Conservation (phyloP, 441 rosid genomes). For the Gossypium lobatum region DNA sequence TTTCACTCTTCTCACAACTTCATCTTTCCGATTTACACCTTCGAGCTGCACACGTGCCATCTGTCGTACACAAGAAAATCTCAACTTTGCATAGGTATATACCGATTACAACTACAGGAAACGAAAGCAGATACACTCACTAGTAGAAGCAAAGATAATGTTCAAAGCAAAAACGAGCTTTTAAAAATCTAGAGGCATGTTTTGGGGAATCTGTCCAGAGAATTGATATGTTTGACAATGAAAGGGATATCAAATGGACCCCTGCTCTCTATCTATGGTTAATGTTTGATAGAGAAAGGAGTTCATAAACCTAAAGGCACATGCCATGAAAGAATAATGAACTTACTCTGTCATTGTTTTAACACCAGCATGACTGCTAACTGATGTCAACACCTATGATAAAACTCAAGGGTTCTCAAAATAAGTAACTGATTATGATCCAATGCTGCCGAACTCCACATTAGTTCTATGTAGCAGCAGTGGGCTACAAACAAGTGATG, state of each 20-base stretch:
- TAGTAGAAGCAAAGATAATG: not conserved
- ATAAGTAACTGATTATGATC: not conserved
- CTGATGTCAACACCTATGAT: not conserved
- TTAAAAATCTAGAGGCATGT: not conserved
- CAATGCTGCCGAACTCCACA: not conserved
- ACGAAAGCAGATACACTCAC: not conserved
- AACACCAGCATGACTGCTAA: not conserved
- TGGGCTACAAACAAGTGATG: not conserved
- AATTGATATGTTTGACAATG: conserved; percentile 1
- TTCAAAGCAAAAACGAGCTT: not conserved
- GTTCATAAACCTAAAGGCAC: not conserved
- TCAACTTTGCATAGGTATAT: not conserved
- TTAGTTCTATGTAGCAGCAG: not conserved
- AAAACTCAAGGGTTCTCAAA: not conserved
- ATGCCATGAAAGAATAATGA: not conserved
- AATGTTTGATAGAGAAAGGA: not conserved
- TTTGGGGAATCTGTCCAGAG: not conserved
- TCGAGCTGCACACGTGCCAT: conserved; percentile 57
- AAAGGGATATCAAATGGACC: not conserved
- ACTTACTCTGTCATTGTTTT: not conserved
- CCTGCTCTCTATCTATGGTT: not conserved
- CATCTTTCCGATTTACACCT: conserved; percentile 53
- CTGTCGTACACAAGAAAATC: conserved; percentile 33
- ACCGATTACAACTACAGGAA: not conserved
- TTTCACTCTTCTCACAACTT: conserved; percentile 62